phyloP scores from a whole-genome alignment of 768 basidiomycete species.

The Auriscalpium vulgare region DNA sequence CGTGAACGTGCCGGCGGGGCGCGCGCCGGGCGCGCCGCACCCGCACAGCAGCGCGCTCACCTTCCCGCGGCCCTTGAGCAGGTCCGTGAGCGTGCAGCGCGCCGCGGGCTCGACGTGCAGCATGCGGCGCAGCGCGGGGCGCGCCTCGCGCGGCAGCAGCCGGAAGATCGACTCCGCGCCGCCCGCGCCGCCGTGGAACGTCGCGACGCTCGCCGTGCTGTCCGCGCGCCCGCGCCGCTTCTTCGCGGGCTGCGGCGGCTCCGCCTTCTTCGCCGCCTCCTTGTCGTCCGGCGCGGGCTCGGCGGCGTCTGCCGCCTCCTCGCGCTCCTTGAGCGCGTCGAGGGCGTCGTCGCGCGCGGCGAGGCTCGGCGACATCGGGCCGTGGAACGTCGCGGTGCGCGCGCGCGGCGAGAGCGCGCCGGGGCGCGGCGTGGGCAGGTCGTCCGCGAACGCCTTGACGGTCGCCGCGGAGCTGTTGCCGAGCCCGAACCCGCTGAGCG shows the following conservation, averaged over 20 bases:
- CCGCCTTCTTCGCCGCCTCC: neutral
- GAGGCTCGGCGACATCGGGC: neutral
- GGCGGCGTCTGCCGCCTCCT: slow-evolving; percentile 6
- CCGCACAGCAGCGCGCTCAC: slow-evolving; percentile 72
- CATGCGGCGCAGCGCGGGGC: slow-evolving; percentile 89
- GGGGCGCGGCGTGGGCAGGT: slow-evolving; percentile 1
- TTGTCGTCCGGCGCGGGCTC: neutral
- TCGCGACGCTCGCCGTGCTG: slow-evolving; percentile 38
- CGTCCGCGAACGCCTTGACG: neutral
- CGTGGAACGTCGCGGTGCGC: slow-evolving; percentile 11
- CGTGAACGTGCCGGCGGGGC: slow-evolving; percentile 34
- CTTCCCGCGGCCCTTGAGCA: slow-evolving; percentile 77
- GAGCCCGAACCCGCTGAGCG: too few species aligned
- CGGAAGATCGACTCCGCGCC: slow-evolving; percentile 95
- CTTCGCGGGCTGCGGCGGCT: neutral
- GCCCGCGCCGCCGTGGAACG: slow-evolving; percentile 50
- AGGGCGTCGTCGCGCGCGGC: slow-evolving; percentile 4
- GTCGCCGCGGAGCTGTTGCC: neutral
- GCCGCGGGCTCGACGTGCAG: slow-evolving; percentile 81
- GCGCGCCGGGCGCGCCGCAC: slow-evolving; percentile 29
- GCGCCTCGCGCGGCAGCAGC: slow-evolving; percentile 86
- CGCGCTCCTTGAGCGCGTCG: slow-evolving; percentile 7
- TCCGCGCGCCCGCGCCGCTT: slow-evolving; percentile 21
- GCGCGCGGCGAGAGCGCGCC: neutral
- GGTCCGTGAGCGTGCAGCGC: slow-evolving; percentile 87